Evolutionary conservation across 2,329 filamentous ascomycete genomes (phyloP), one percentile per base, ranked within the genome.

Genomic region (Hypoxylon sp.): DNA sequence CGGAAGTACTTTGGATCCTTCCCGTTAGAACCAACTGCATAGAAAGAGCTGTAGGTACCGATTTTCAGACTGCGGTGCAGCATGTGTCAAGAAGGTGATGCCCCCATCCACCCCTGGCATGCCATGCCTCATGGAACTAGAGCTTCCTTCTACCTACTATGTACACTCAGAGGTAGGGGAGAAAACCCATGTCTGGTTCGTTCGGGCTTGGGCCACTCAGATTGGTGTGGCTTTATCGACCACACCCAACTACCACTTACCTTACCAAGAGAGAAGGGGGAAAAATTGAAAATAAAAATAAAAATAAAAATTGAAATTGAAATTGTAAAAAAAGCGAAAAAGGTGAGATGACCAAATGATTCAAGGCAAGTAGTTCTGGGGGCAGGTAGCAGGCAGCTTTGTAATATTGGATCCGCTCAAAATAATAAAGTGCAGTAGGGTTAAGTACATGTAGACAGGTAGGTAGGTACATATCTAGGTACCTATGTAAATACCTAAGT

Each of bases 1-100:
- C 27, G 26, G 44, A 42, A 42, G 42, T 44, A 38, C 29, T 31
- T 44, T 15, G 26, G 48, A 51, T 55, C 51, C 51, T 58, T 58
- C 46, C 55, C 46, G 47, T 55, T 55, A 35, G 46, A 35, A 51
- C 51, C 35, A 51, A 55, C 46, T 47, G 42, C 51, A 51, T 43
- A 37, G 5, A 35, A 21, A 36, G 21, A 9, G 25, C 23, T 57
- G 46, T 55, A 57, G 55, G 55, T 54, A 55, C 54, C 35, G 32
- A 45, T n/a, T n/a, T n/a, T n/a, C n/a, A n/a, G n/a, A n/a, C n/a
- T n/a, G n/a, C n/a, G n/a, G 26, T 57, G 42, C 50, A 42, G 41
- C 46, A 55, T 51, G 51, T 45, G 51, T 57, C 46, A 48, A 57
- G 17, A 9, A 41, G 15, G 26, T 44, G 46, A 36, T 9, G 40